A percentile compares a stretch with the other conserved stretches of the same genome.
Evolutionary conservation across 2,329 filamentous ascomycete genomes (phyloP).

Genomic region (Botrytis galanthina): DNA sequence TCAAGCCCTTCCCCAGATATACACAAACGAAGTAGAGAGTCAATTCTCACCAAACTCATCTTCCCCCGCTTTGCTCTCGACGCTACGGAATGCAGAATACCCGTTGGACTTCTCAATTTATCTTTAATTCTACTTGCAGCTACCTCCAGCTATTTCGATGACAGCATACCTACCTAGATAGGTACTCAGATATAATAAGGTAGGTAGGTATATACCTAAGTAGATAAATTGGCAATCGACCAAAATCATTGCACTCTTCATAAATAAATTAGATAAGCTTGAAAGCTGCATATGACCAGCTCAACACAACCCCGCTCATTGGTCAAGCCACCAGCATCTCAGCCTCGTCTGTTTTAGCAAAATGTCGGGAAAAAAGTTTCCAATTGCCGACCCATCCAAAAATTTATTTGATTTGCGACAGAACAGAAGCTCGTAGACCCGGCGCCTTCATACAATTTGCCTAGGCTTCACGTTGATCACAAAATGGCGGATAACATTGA

Average conservation of each 20-base stretch:
- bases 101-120: background rate
- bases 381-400: slow-evolving; percentile 13
- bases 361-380: slow-evolving; percentile 24
- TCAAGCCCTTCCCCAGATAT: background rate
- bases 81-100: background rate
- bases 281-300: background rate
- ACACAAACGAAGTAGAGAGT: background rate
- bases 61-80: background rate
- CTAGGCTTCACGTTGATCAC: background rate
- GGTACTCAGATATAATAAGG: too few relatives aligned
- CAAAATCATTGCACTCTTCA: background rate
- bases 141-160: background rate
- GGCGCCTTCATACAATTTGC: background rate
- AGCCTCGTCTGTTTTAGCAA: slow-evolving; percentile 10
- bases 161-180: background rate
- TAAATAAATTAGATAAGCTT: background rate
- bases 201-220: too few relatives aligned
- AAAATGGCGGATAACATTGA: slow-evolving; percentile 36
- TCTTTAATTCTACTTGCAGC: background rate
- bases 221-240: too few relatives aligned
- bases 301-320: background rate
- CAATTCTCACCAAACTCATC: background rate
- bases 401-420: slow-evolving; percentile 16
- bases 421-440: background rate
- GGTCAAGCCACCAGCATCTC: background rate